Evolutionary conservation across 169 alveolate species (phyloP).

Genomic region (Plasmodium gaboni): DNA sequence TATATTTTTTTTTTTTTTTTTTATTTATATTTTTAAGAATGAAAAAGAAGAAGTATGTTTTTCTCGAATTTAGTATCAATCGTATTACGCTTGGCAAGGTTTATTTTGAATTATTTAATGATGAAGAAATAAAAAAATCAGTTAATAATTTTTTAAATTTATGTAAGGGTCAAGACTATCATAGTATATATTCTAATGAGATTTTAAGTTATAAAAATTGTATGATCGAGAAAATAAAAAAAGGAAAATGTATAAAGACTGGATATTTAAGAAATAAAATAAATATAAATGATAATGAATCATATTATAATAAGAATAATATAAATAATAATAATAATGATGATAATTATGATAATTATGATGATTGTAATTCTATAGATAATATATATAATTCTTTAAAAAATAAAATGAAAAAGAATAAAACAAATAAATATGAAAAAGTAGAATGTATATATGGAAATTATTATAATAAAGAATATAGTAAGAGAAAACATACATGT

Average conservation of each 20-base stretch:
- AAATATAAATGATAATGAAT: background rate
- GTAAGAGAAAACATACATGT: slow-evolving; percentile 39
- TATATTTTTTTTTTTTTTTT: background rate
- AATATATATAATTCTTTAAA: background rate
- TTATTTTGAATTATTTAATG: slow-evolving; percentile 43
- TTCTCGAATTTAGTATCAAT: slow-evolving; percentile 35
- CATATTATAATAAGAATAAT: background rate
- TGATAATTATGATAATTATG: too few species aligned
- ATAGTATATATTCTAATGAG: slow-evolving; percentile 45
- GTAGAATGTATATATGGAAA: slow-evolving; percentile 63
- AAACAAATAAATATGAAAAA: slow-evolving; percentile 34
- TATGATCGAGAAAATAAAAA: slow-evolving; percentile 35
- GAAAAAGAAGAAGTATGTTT: slow-evolving; percentile 54
- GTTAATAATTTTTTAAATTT: slow-evolving; percentile 32
- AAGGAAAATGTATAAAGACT: slow-evolving; percentile 47
- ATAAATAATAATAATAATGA: background rate
- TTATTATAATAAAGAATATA: slow-evolving; percentile 21
- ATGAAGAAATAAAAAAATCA: slow-evolving; percentile 44
- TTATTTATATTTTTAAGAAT: background rate
- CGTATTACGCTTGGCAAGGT: slow-evolving; percentile 41
- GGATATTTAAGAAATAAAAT: slow-evolving; percentile 45
- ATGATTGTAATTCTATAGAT: too few species aligned
- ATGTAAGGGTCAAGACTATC: slow-evolving; percentile 53
- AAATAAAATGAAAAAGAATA: background rate
- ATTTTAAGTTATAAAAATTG: slow-evolving; percentile 40